Evolutionary conservation across 139 green algal genomes (phyloP).

Genomic region (Auxenochlorella pyrenoidosa): DNA sequence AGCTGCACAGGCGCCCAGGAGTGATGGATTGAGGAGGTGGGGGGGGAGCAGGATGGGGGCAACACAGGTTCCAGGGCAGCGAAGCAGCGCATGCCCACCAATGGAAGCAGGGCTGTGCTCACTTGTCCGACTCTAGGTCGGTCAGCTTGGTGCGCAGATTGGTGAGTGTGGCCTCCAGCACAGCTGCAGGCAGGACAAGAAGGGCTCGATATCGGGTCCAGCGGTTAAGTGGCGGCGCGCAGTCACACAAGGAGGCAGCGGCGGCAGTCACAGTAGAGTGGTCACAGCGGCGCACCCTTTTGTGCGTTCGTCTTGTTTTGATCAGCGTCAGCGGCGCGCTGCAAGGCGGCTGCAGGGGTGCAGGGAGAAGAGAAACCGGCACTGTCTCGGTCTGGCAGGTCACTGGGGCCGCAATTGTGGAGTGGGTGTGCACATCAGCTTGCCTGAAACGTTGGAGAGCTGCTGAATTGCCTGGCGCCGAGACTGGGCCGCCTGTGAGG

Average conservation of each 20-base stretch:
- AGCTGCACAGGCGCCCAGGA: constrained; percentile 49
- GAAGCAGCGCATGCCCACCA: neutral
- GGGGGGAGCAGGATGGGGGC: neutral
- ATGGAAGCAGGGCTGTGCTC: neutral
- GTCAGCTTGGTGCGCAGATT: constrained; percentile 44
- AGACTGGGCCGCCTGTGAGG: neutral
- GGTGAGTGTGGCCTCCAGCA: constrained; percentile 39
- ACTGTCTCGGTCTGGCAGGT: neutral
- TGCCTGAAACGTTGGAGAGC: neutral
- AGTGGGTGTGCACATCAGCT: neutral
- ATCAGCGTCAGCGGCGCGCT: neutral
- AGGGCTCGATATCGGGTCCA: neutral
- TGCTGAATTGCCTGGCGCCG: constrained; percentile 3
- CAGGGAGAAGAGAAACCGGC: too few species aligned
- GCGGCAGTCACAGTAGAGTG: neutral
- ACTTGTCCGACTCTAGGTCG: constrained; percentile 47
- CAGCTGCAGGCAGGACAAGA: constrained; percentile 27
- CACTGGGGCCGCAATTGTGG: too few species aligned
- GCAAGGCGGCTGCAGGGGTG: neutral
- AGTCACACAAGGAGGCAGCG: neutral
- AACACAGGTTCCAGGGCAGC: too few species aligned
- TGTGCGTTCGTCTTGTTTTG: constrained; percentile 3
- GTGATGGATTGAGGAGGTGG: neutral
- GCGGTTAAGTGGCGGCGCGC: neutral
- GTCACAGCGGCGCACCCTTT: neutral